These are phyloP conservation scores for Silene noctiflora DNA, from an alignment of 179 eudicot species.

Conservation along the genomic window DNA sequence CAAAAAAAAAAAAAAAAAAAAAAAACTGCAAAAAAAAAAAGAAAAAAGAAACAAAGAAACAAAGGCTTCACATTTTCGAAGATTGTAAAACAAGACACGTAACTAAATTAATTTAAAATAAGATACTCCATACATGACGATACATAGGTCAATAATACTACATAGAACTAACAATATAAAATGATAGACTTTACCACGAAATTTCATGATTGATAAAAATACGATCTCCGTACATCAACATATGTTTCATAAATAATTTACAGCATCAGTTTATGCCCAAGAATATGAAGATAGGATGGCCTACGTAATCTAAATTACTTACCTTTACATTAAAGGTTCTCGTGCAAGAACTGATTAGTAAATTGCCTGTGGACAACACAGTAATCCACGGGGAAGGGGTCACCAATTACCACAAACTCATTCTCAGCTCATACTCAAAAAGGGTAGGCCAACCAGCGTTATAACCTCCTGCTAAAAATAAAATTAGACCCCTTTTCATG, in stretches of 20 bases:
- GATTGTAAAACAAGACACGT: background rate
- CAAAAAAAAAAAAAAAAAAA: background rate
- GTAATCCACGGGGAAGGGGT: background rate
- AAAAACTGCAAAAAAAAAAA: too few species aligned
- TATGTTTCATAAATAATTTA: background rate
- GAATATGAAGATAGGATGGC: background rate
- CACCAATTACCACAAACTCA: slow-evolving; percentile 12
- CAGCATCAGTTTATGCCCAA: background rate
- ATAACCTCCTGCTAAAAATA: slow-evolving; percentile 7
- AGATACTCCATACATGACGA: background rate
- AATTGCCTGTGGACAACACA: background rate
- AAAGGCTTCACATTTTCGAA: background rate
- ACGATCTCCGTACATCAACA: background rate
- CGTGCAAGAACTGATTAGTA: background rate
- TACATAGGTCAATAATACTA: background rate
- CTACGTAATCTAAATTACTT: background rate
- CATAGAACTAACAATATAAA: background rate
- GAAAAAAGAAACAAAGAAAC: background rate
- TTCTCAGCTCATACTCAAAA: slow-evolving; percentile 4
- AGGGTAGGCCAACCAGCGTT: slow-evolving; percentile 13
- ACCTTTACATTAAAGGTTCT: slow-evolving; percentile 9
- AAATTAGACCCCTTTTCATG: background rate
- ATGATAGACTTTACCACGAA: background rate
- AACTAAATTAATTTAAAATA: background rate
- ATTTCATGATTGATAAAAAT: background rate